phyloP scores from a whole-genome alignment of 1,284 basidiomycete species.

The Ganoderma sinense region DNA sequence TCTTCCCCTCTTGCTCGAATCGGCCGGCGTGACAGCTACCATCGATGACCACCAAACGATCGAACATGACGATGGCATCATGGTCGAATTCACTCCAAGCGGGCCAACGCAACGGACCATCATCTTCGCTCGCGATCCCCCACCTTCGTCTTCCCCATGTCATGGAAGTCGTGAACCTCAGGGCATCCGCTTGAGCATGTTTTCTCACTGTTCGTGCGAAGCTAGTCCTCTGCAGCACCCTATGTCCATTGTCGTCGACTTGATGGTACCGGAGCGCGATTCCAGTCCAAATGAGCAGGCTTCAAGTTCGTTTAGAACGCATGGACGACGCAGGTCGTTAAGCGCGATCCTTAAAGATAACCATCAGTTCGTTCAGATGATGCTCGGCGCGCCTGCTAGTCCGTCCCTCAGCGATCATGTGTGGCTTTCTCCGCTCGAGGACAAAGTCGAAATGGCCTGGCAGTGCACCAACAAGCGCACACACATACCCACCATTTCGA shows the following conservation, averaged over 20 bases:
- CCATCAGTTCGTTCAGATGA: slow-evolving; percentile 12
- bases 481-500: slow-evolving; percentile 6
- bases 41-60: neutral
- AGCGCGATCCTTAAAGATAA: slow-evolving; percentile 1
- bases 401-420: neutral
- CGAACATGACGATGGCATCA: slow-evolving; percentile 5
- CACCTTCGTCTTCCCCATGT: neutral
- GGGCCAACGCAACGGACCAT: neutral
- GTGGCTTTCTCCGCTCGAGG: neutral
- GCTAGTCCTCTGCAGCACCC: slow-evolving; percentile 5
- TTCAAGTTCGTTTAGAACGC: neutral
- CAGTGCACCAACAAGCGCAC: slow-evolving; percentile 11
- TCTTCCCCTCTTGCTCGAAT: slow-evolving; percentile 14
- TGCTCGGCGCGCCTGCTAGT: slow-evolving; percentile 1
- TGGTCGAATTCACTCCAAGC: slow-evolving; percentile 5
- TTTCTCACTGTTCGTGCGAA: neutral
- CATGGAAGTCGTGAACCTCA: neutral
- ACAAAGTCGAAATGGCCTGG: neutral
- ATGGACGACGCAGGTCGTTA: slow-evolving; percentile 3
- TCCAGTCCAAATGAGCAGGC: neutral
- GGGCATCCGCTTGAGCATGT: slow-evolving; percentile 10
- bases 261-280: slow-evolving; percentile 4
- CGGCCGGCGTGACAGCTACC: neutral
- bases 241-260: slow-evolving; percentile 5
- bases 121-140: slow-evolving; percentile 7